Conservation (phyloP, 345 rosid genomes). For the Pseudoturritis turrita region DNA sequence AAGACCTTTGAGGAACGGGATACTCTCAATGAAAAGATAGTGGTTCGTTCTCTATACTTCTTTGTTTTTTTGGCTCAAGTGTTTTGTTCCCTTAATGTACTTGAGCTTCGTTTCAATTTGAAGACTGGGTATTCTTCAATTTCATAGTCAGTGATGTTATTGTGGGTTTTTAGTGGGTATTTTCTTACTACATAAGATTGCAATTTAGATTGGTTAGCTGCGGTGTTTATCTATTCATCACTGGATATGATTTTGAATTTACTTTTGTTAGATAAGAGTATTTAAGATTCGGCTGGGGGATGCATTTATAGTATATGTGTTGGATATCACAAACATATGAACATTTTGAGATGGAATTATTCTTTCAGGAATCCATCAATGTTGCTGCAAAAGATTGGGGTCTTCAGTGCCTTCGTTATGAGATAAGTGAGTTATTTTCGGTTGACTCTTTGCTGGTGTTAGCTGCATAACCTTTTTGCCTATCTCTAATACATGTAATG, state of each 20-base stretch:
- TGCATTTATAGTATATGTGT: neutral
- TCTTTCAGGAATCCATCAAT: constrained; percentile 76
- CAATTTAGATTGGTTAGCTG: constrained; percentile 9
- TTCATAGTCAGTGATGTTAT: neutral
- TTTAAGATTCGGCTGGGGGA: neutral
- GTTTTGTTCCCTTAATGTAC: neutral
- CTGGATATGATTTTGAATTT: neutral
- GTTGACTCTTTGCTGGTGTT: neutral
- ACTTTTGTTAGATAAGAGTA: neutral
- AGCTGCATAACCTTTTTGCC: neutral
- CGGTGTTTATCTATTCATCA: neutral
- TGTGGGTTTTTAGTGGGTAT: neutral
- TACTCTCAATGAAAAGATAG: constrained; percentile 85
- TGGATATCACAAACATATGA: neutral
- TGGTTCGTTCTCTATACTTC: constrained; percentile 46
- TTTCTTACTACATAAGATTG: neutral
- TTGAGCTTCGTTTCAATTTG: neutral
- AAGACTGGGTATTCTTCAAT: neutral
- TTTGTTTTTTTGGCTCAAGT: neutral
- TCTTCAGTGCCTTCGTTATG: constrained; percentile 90
- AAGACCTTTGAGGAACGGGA: constrained; percentile 97
- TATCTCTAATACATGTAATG: constrained; percentile 5
- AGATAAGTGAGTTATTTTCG: constrained; percentile 59
- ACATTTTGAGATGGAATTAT: neutral
- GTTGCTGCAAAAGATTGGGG: constrained; percentile 95